These are phyloP conservation scores for Penicillium odoratum DNA, from an alignment of 495 filamentous ascomycete species.

Conservation along the genomic window DNA sequence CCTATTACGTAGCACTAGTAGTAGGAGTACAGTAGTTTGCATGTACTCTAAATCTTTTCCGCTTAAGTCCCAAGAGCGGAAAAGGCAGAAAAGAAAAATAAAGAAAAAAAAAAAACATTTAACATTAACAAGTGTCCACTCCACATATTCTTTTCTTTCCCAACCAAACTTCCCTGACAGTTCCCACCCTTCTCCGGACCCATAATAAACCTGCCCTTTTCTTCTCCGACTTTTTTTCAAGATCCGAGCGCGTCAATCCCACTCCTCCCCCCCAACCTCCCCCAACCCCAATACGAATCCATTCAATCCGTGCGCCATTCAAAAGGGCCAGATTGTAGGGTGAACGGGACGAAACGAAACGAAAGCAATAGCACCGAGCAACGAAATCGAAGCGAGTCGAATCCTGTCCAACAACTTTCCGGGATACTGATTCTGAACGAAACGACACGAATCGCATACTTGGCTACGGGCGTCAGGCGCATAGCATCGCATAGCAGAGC, in stretches of 20 bases:
- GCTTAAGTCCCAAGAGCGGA: too few relatives aligned
- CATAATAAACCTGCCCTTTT: conserved; percentile 9
- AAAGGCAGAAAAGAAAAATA: neutral
- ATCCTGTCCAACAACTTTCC: too few relatives aligned
- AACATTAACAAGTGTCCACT: neutral
- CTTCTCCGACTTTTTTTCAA: conserved; percentile 9
- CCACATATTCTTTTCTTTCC: neutral
- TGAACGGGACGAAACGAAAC: neutral
- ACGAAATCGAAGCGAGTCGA: too few relatives aligned
- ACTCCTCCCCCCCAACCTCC: neutral
- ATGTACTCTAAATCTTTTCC: too few relatives aligned
- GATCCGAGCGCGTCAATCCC: conserved; percentile 1
- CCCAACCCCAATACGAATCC: neutral
- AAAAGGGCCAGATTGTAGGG: too few relatives aligned
- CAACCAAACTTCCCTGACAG: conserved; percentile 12
- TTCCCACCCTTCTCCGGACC: conserved; percentile 1
- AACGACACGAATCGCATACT: neutral
- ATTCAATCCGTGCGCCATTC: neutral
- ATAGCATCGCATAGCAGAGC: neutral
- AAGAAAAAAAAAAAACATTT: neutral
- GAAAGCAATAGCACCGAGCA: too few relatives aligned
- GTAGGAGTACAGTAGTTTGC: too few relatives aligned
- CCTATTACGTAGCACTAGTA: too few relatives aligned
- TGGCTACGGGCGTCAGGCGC: neutral
- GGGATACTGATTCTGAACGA: neutral